Conservation (phyloP, 1,139 yeast genomes). For the Debaryomyces fabryi region DNA sequence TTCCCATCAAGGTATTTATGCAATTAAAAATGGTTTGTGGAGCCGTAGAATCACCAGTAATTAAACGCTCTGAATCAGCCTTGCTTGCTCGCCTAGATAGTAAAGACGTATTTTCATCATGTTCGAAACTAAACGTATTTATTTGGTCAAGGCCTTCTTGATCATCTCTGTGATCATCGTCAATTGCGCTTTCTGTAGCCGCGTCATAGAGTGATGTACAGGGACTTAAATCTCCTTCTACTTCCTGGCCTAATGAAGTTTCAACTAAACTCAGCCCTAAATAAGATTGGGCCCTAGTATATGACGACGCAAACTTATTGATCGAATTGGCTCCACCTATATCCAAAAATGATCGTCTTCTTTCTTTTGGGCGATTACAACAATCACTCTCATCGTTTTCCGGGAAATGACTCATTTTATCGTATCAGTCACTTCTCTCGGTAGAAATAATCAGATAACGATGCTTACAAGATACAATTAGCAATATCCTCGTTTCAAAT, state of each 20-base stretch:
- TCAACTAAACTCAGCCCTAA: constrained; percentile 32
- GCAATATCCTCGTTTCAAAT: background rate
- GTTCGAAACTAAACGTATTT: constrained; percentile 17
- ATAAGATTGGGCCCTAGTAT: constrained; percentile 71
- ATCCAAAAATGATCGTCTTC: constrained; percentile 29
- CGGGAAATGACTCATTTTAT: background rate
- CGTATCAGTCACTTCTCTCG: background rate
- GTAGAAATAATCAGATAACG: background rate
- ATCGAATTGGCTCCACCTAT: constrained; percentile 65
- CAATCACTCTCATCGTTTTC: background rate
- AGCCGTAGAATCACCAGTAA: constrained; percentile 53
- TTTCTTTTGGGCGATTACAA: background rate
- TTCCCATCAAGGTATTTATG: constrained; percentile 81
- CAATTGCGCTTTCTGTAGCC: background rate
- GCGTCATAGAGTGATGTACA: constrained; percentile 3
- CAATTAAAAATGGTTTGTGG: constrained; percentile 90
- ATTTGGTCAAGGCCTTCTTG: constrained; percentile 16
- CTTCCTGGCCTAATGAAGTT: constrained; percentile 16
- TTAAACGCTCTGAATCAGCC: constrained; percentile 13
- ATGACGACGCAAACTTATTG: constrained; percentile 77
- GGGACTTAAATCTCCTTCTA: constrained; percentile 2
- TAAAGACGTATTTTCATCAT: constrained; percentile 21
- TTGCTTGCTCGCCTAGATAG: constrained; percentile 9
- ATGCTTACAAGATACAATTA: background rate
- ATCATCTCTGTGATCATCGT: constrained; percentile 6